Evolutionary conservation across 1,284 basidiomycete species (phyloP), one percentile per base, ranked within the genome.

Genomic region (Cutaneotrichosporon cutaneum): DNA sequence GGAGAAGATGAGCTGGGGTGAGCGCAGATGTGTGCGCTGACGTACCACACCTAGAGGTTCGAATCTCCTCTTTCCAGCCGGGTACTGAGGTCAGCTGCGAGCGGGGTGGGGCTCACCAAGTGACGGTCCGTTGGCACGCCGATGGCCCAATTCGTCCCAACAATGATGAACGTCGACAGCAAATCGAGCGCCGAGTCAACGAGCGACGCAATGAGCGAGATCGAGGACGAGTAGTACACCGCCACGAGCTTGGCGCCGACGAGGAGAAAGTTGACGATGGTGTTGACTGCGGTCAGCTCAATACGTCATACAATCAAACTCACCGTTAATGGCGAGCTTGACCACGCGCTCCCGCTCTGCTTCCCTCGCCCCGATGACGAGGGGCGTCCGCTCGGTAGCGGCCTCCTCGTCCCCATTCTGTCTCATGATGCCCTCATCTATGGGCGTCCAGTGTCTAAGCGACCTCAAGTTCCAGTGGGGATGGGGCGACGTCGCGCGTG

Each of bases 161-260:
- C 68, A 36, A 81, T 80, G 67, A 81, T 81, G 54, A 83, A 70
- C 0, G 83, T 84, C 18, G 81, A 82, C 1, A 85, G 67, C 21
- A 85, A 76, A 58, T 85, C 84, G 63, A 85, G 79, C 0, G 81
- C 82, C 21, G 81, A 82, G 71, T 84, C 84, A 58, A 85, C 82
- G 14, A 84, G 74, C 0, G 80, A 82, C 8, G 84, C 84, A 27
- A 83, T 77, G 54, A 85, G 79, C 24, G 84, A 85, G 60, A 85
- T 82, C 8, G 84, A 85, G 47, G 81, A 79, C 27, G 83, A 83
- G 42, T 83, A 80, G 24, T 82, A 72, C 16, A 84, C 82, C 0
- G 84, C 83, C 0, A 82, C 68, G 14, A 77, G 80, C 67, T 85
- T 85, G 4, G 80, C 81, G 2, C 68, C 77, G 6, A 85, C 79